Evolutionary conservation across 2,329 filamentous ascomycete genomes (phyloP).

Genomic region (Trichoderma gracile): DNA sequence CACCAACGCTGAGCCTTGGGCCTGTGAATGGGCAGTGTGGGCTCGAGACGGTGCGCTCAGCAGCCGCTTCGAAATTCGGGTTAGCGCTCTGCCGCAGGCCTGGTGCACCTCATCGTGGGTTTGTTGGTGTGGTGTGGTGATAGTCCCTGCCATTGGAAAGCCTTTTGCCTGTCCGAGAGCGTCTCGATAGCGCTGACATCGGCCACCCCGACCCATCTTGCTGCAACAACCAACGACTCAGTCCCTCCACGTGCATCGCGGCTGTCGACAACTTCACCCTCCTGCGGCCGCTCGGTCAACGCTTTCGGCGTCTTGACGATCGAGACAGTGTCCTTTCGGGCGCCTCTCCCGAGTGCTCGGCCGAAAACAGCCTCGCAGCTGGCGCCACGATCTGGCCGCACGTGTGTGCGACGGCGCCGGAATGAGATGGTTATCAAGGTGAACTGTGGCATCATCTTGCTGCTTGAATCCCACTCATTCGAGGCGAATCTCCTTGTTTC

Average conservation of each 20-base stretch:
- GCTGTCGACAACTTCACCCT: neutral
- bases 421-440: neutral
- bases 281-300: conserved; percentile 16
- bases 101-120: neutral
- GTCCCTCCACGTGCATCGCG: conserved; percentile 6
- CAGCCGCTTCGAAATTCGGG: neutral
- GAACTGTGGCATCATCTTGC: neutral
- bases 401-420: neutral
- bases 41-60: neutral
- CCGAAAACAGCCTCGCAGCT: neutral
- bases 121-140: neutral
- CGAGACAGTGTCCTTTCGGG: neutral
- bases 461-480: neutral
- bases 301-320: neutral
- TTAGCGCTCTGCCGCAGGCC: neutral
- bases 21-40: neutral
- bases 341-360: neutral
- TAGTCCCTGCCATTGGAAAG: neutral
- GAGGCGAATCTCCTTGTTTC: neutral
- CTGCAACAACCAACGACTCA: conserved; percentile 6
- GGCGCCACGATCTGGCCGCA: neutral
- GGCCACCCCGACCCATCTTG: conserved; percentile 7
- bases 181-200: conserved; percentile 19
- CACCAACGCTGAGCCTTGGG: too few species aligned
- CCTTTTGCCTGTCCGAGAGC: neutral